Base-by-base conservation (phyloP, 2,329 filamentous ascomycete species). In the Lachnellula suecica region DNA sequence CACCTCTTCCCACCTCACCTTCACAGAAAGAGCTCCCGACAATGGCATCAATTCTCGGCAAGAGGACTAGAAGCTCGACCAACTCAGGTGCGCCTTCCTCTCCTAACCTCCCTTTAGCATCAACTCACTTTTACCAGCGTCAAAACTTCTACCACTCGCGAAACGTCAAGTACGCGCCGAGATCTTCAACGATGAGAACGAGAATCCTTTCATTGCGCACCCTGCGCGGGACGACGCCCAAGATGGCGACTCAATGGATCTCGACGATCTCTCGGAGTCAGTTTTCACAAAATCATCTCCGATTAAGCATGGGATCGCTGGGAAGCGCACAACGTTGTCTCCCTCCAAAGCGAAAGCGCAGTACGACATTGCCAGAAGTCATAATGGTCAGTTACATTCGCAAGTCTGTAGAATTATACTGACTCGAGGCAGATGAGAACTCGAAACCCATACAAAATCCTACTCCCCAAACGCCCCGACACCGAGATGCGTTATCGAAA, bases 401-500 rank as follows among this genome's bases (percentile, higher is more conserved):
- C 4, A 13, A 45, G 4, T 4, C n/a, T 43, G 19, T 45, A 25
- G 19, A 17, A 44, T 49, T 17, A 57, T 51, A 50, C 56, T 66
- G 29, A 61, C 59, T 40, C 5, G 25, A 54, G 54, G 47, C 69
- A 75, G 65, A 81, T 72, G 73, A 76, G 58, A 74, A 72, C 48
- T 51, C 65, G 25, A 69, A 66, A 49, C 71, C 64, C 37, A 71
- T 76, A 38, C 71, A 74, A 43, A 82, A 82, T 13, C 75, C 88
- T 1, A 88, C 85, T 2, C 89, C 89, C 1, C 82, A 83, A 20
- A 92, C 89, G 10, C 85, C 89, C 23, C 81, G 90, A 60, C 88
- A 91, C 66, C 83, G 88, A 70, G 88, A 97, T 83, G 90, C 82
- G 44, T 79, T 93, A 53, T 81, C 83, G 47, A 80, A 83, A 61